These are phyloP conservation scores for Hypoxylon sp. DNA, from an alignment of 2,329 filamentous ascomycete genomes.

Conservation along the genomic window DNA sequence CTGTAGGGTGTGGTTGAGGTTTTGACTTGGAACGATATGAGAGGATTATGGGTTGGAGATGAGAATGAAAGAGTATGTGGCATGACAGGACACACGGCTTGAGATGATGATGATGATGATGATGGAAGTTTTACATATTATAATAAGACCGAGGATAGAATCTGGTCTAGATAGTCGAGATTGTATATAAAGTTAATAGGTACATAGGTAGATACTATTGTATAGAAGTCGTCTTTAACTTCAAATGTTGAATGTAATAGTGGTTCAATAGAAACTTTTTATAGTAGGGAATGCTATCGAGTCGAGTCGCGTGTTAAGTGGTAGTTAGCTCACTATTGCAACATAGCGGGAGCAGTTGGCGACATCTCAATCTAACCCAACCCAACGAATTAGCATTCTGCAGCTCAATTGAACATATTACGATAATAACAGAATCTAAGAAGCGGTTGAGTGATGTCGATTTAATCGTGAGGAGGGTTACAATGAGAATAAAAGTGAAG, in stretches of 20 bases:
- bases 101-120: no score
- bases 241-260: background rate
- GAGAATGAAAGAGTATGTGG: background rate
- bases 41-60: background rate
- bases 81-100: background rate
- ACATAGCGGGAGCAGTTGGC: background rate
- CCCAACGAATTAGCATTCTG: background rate
- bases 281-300: no score
- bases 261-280: background rate
- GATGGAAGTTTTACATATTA: background rate
- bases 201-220: background rate
- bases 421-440: background rate
- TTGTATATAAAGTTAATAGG: slow-evolving; percentile 3
- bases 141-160: background rate
- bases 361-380: background rate
- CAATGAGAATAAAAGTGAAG: background rate
- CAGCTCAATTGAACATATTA: background rate
- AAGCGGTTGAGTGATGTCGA: background rate
- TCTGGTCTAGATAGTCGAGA: background rate
- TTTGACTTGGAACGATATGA: background rate
- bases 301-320: no score
- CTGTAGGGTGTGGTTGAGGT: no score
- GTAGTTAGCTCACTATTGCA: background rate
- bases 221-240: background rate
- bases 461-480: background rate